Evolutionary conservation across 208 protist genomes (phyloP).

Genomic region (Leptomonas seymouri): DNA sequence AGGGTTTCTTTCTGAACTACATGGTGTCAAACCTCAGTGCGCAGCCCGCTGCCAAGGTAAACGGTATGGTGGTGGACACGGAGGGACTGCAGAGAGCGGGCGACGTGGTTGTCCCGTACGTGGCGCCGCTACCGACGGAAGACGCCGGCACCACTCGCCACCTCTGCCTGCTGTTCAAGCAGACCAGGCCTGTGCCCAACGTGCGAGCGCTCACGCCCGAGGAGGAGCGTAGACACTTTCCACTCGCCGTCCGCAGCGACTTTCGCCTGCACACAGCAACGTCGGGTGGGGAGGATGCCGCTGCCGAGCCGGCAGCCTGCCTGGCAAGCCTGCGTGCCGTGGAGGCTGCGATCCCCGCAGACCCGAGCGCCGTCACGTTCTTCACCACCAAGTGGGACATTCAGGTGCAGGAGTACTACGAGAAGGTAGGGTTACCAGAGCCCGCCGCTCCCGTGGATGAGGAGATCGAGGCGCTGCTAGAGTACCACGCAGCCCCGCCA

Average conservation of each 20-base stretch:
- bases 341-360: constrained; percentile 50
- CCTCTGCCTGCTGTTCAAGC: constrained; percentile 84
- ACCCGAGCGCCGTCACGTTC: constrained; percentile 78
- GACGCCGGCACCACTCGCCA: constrained; percentile 88
- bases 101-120: constrained; percentile 81
- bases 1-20: constrained; percentile 90
- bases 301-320: constrained; percentile 15
- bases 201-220: constrained; percentile 36
- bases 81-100: constrained; percentile 35
- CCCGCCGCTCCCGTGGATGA: constrained; percentile 78
- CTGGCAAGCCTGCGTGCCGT: constrained; percentile 51
- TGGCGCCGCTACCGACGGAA: constrained; percentile 88
- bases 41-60: constrained; percentile 9
- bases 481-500: constrained; percentile 69
- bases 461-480: constrained; percentile 78
- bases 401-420: constrained; percentile 93
- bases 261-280: constrained; percentile 68
- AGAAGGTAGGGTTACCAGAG: constrained; percentile 65
- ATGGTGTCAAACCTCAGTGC: constrained; percentile 77
- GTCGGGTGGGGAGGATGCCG: constrained; percentile 4
- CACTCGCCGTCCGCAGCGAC: constrained; percentile 44
- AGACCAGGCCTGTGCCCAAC: constrained; percentile 40
- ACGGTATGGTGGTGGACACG: constrained; percentile 20
- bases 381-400: constrained; percentile 94
- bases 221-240: constrained; percentile 54